Conservation (phyloP, 441 rosid genomes). For the Syzygium syzygioides region DNA sequence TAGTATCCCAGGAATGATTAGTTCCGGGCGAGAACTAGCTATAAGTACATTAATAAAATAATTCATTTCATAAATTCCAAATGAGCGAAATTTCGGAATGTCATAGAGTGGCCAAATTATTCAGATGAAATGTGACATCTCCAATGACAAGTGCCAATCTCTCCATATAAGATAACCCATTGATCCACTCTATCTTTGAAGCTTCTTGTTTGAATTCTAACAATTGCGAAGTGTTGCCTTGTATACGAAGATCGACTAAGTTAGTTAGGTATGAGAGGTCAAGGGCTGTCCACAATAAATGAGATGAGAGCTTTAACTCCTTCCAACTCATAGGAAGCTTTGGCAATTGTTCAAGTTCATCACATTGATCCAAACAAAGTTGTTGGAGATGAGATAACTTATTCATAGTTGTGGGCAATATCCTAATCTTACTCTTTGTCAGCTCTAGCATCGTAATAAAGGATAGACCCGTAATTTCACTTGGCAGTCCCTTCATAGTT, state of each 20-base stretch:
- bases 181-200: not conserved
- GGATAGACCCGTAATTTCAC: not conserved
- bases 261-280: not conserved
- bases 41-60: too few relatives aligned
- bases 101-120: not conserved
- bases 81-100: too few relatives aligned
- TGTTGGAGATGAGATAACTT: not conserved
- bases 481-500: not conserved
- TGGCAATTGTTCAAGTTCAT: not conserved
- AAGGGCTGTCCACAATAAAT: not conserved
- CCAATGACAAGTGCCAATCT: not conserved
- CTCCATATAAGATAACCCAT: not conserved
- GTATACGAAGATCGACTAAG: not conserved
- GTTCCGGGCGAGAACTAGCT: too few relatives aligned
- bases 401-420: not conserved
- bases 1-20: too few relatives aligned
- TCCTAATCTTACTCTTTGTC: not conserved
- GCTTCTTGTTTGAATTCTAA: not conserved
- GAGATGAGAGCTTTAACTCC: not conserved
- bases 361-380: not conserved
- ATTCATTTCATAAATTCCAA: too few relatives aligned
- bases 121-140: not conserved
- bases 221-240: not conserved
- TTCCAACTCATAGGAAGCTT: not conserved
- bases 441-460: not conserved